Base-by-base conservation (phyloP, 2,329 filamentous ascomycete genomes). In the Dothideomycetes sp. region DNA sequence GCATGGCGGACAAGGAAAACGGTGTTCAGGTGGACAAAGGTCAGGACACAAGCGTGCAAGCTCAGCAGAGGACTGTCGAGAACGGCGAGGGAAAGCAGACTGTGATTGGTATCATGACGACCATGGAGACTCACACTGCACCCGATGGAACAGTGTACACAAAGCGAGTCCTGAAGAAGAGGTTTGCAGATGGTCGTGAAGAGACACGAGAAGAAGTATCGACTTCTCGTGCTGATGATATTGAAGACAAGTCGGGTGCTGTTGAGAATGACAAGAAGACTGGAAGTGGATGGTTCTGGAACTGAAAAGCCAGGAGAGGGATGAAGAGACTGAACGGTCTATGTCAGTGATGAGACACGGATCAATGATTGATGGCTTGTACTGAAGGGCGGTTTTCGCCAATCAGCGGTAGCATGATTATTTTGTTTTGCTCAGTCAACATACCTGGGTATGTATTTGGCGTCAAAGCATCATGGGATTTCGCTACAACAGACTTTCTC, bases 171-270 rank as follows among this genome's bases (percentile, higher is more conserved):
- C 58, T 75, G 12, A 79, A 73, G 47, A 73, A 71, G 51, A 65
- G 71, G 3, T 80, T 77, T 50, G 62, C 70, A 1, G 74, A 80
- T 58, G 76, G 76, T 0, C 64, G 67, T 3, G 76, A 79, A 51
- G 74, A 79, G 53, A 73, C 59, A 23, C 67, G 70, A 7, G 72
- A 77, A 49, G 73, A 69, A 6, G 59, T 70, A 3, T 69, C 76
- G 24, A 69, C 64, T 0, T 51, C 49, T 6, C 47, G 43, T 2
- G 27, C 40, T n/a, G 32, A 47, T 2, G 27, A 27, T 16, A n/a
- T n/a, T n/a, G n/a, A n/a, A n/a, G n/a, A 29, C 3, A 18, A 24
- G 30, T 23, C 23, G 17, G 25, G 30, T 1, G 27, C 9, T 13
- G 17, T 32, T 12, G 28, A 31, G 23, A 30, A 27, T 15, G 32